Conservation (phyloP, 1,284 basidiomycete species). For the Anthracocystis setariae region DNA sequence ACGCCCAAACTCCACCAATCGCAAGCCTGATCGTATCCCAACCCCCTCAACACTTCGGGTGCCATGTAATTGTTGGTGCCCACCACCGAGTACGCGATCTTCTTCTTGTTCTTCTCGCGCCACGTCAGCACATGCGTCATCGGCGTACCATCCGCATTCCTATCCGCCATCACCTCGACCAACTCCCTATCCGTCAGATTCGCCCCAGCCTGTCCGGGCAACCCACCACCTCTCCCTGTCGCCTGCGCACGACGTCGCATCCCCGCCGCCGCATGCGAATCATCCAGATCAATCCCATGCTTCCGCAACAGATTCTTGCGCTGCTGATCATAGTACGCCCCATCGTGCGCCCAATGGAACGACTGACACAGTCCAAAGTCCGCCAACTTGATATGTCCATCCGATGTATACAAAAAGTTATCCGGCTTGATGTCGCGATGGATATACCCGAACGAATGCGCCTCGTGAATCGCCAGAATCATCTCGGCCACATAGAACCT, state of each 20-base stretch:
- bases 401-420: slow-evolving; percentile 93
- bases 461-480: slow-evolving; percentile 93
- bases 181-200: slow-evolving; percentile 53
- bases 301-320: slow-evolving; percentile 86
- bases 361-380: slow-evolving; percentile 84
- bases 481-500: slow-evolving; percentile 97
- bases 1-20: slow-evolving; percentile 98
- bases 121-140: slow-evolving; percentile 74
- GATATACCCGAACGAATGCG: slow-evolving; percentile 93
- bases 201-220: slow-evolving; percentile 26
- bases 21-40: slow-evolving; percentile 90
- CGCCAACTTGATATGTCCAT: slow-evolving; percentile 91
- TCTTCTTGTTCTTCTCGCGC: slow-evolving; percentile 87
- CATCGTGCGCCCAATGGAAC: slow-evolving; percentile 67
- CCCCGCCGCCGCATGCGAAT: slow-evolving; percentile 71
- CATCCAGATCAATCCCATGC: slow-evolving; percentile 91
- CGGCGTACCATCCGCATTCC: slow-evolving; percentile 62
- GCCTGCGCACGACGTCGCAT: slow-evolving; percentile 34
- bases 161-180: slow-evolving; percentile 60
- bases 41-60: slow-evolving; percentile 86
- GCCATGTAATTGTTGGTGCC: slow-evolving; percentile 76
- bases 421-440: slow-evolving; percentile 96
- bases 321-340: slow-evolving; percentile 86
- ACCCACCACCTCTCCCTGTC: slow-evolving; percentile 26
- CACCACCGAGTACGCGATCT: slow-evolving; percentile 91